Base-by-base conservation (phyloP, 2,329 filamentous ascomycete species). In the Curvularia lunata region DNA sequence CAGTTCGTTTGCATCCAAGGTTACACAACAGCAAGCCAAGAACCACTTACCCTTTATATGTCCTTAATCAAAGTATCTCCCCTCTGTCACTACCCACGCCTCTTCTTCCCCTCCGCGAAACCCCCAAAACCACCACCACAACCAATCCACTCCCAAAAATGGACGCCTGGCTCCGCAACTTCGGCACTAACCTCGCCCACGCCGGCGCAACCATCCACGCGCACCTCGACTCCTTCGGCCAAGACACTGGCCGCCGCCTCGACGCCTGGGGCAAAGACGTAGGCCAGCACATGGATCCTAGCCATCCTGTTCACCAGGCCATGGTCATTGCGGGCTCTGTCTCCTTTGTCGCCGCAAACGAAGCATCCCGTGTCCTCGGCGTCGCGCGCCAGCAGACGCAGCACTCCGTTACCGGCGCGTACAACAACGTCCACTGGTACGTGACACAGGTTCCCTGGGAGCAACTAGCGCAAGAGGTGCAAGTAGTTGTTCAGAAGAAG, bases 301-400 rank as follows among this genome's bases (percentile, higher is more conserved):
- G 10, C 37, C 37, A 38, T 4, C 37, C 37, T 2, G 4, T 38
- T 4, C 37, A 9, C 37, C 16, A 18, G 6, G 37, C n/a, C 37
- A 38, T 38, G 16, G 7, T 19, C 8, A 6, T 5, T 5, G 16
- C 37, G 1, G 37, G 37, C 1, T 5, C 5, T 4, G n/a, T 18
- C 16, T 18, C 37, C 18, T n/a, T 18, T 6, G 7, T 1, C 37
- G 37, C 18, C 3, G 37, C 16, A 5, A 38, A 19, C 16, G 2
- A 19, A 12, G 2, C 37, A 4, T 19, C 18, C 3, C 16, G 37
- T 16, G 16, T 8, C 5, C 43, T 46, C 16, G 48, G 48, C 28
- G 27, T 18, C 37, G 25, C 53, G 19, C 43, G 57, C 6, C 45
- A 60, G 50, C 48, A 56, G 23, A 54, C 49, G 4, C 46, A 38